Evolutionary conservation across 768 basidiomycete species (phyloP), one percentile per base, ranked within the genome.

Genomic region (Suillus clintonianus): DNA sequence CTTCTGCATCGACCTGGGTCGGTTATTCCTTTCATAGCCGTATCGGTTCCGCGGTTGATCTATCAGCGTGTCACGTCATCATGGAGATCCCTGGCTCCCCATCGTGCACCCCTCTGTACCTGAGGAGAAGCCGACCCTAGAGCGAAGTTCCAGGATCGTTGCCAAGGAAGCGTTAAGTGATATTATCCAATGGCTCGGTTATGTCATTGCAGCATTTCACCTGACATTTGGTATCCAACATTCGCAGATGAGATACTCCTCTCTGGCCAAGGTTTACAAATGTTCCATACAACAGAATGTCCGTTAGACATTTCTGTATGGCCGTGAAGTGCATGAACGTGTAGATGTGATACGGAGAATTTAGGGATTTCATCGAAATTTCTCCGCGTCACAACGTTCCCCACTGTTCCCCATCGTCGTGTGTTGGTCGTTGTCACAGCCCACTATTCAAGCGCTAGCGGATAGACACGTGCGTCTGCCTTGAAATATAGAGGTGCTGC

Each of bases 191-290:
- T 3, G 42, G 42, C 13, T 22, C 19, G 22, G 22, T 47, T 47
- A 13, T 24, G 22, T 14, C 45, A 13, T 47, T 10, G 10, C 39
- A 41, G 39, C 14, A 41, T 79, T 91, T 24, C 77, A 90, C 8
- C 75, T 94, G 59, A 91, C 87, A 71, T 91, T 90, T 64, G 86
- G 88, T n/a, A 85, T 92, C 19, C 92, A 91, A 10, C 93, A 94
- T 70, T 94, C 92, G 22, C 86, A 90, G 24, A 76, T 91, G 64
- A 83, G 92, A 27, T 93, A 94, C 71, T 94, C n/a, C 22, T 47
- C 22, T 47, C 22, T 24, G 22, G 22, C 22, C 47, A 27, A 27
- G 4, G 27, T 45, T 45, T n/a, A 45, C 19, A 11, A 34, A 45
- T 22, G n/a, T 27, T 27, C 27, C 27, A 27, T 27, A 27, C 27